phyloP scores from a whole-genome alignment of 805 yeast genomes.

The Metschnikowia proteae region DNA sequence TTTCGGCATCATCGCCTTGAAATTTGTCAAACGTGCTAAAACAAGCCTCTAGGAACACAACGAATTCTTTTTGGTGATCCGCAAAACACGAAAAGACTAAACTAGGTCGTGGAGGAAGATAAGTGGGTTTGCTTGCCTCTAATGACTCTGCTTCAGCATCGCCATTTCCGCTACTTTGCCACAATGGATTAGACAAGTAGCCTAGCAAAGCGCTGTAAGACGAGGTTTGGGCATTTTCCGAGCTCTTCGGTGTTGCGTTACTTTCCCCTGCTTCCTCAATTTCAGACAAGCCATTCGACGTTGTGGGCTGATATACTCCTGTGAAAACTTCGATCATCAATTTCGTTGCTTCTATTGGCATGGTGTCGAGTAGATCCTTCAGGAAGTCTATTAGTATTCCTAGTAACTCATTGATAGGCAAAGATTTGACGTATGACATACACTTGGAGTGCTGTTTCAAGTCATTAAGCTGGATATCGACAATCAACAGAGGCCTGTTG shows the following conservation, averaged over 20 bases:
- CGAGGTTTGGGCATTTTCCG: conserved; percentile 12
- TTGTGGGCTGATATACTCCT: conserved; percentile 61
- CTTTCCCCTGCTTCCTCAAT: neutral
- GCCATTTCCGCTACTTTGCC: conserved; percentile 2
- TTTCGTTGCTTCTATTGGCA: conserved; percentile 80
- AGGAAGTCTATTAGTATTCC: conserved; percentile 67
- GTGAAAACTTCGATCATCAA: conserved; percentile 84
- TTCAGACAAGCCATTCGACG: conserved; percentile 10
- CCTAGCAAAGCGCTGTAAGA: conserved; percentile 18
- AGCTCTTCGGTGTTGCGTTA: conserved; percentile 5
- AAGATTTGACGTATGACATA: conserved; percentile 59
- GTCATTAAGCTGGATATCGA: conserved; percentile 68
- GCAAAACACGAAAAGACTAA: conserved; percentile 83
- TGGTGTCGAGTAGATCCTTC: conserved; percentile 55
- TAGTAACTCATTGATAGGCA: conserved; percentile 73
- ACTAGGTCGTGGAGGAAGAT: conserved; percentile 88
- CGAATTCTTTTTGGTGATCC: conserved; percentile 84
- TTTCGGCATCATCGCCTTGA: conserved; percentile 68
- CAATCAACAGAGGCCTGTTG: conserved; percentile 70
- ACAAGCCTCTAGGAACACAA: conserved; percentile 89
- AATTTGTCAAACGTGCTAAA: conserved; percentile 70
- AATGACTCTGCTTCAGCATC: neutral
- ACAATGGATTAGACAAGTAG: conserved; percentile 12
- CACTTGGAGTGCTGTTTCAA: conserved; percentile 57
- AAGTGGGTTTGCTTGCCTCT: conserved; percentile 47